Evolutionary conservation across 2,329 filamentous ascomycete genomes (phyloP).

Genomic region (Fusarium foetens): DNA sequence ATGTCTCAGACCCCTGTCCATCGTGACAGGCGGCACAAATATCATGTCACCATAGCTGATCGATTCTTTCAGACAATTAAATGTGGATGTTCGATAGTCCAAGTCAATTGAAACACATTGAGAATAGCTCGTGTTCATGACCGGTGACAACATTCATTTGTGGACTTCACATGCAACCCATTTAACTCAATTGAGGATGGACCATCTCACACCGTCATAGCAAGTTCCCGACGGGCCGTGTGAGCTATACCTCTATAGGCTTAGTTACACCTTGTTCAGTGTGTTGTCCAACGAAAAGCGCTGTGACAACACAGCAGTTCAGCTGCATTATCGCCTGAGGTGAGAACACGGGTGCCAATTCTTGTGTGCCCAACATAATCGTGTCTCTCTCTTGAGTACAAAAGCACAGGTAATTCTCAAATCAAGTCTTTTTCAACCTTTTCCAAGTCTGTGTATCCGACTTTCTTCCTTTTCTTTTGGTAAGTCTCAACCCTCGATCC

Average conservation of each 20-base stretch:
- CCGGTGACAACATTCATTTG: background rate
- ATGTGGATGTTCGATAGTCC: background rate
- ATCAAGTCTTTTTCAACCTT: background rate
- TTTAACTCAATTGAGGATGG: slow-evolving; percentile 1
- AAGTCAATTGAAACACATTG: background rate
- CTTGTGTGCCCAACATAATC: slow-evolving; percentile 24
- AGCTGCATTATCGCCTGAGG: slow-evolving; percentile 24
- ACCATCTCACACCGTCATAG: slow-evolving; percentile 14
- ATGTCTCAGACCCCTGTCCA: slow-evolving; percentile 16
- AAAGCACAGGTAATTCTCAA: background rate
- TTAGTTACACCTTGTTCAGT: slow-evolving; percentile 5
- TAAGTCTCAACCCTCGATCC: slow-evolving; percentile 25
- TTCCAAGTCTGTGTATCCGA: background rate
- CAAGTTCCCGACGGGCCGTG: slow-evolving; percentile 35
- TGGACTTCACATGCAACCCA: background rate
- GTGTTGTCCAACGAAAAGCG: slow-evolving; percentile 17
- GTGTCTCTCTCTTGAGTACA: background rate
- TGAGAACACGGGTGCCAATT: slow-evolving; percentile 20
- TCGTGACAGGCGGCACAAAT: background rate
- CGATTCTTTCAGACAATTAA: background rate
- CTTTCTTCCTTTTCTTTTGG: slow-evolving; percentile 4
- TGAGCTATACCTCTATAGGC: slow-evolving; percentile 4
- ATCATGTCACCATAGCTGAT: background rate
- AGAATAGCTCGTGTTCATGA: background rate
- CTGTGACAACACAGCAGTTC: slow-evolving; percentile 35